Percentiles rank a stretch among this genome's conserved stretches.
Evolutionary conservation across 1,284 basidiomycete species (phyloP).

Genomic region (Tilletiopsis washingtonensis): DNA sequence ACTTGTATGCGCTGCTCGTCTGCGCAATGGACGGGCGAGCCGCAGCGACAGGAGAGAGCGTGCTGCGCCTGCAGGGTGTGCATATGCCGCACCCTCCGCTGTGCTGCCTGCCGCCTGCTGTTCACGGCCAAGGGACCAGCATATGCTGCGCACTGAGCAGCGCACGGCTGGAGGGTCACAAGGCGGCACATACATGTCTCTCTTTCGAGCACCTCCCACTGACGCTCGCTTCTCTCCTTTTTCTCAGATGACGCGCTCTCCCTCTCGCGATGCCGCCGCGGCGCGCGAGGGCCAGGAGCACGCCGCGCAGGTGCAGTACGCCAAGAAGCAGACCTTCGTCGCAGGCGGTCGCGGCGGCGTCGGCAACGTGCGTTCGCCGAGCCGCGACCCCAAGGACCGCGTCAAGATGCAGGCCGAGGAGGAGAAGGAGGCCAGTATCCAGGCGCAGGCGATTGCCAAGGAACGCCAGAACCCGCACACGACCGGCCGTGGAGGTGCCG

Average conservation of each 20-base stretch:
- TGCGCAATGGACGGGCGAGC: no score
- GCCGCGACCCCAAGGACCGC: slow-evolving; percentile 54
- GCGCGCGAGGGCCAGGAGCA: slow-evolving; percentile 2
- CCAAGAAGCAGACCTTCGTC: slow-evolving; percentile 25
- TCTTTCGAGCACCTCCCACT: neutral
- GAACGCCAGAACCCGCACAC: slow-evolving; percentile 54
- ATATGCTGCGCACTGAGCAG: no score
- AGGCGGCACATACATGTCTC: neutral
- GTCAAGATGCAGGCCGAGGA: slow-evolving; percentile 19
- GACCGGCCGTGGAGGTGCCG: slow-evolving; percentile 62
- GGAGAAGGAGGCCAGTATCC: slow-evolving; percentile 16
- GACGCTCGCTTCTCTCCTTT: slow-evolving; percentile 1
- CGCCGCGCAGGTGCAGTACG: slow-evolving; percentile 1
- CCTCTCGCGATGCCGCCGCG: slow-evolving; percentile 6
- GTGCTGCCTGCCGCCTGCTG: slow-evolving; percentile 10
- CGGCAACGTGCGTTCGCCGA: slow-evolving; percentile 68
- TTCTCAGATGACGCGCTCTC: slow-evolving; percentile 7
- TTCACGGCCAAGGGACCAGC: neutral
- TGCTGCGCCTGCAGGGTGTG: no score
- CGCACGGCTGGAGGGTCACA: neutral
- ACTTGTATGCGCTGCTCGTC: neutral
- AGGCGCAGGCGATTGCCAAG: slow-evolving; percentile 40
- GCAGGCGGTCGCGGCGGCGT: slow-evolving; percentile 67
- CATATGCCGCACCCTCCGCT: no score
- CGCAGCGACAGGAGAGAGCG: no score